Evolutionary conservation across 371 early-diverging fungal genomes (phyloP), one percentile per base, ranked within the genome.

Genomic region (Dichotomocladium elegans): DNA sequence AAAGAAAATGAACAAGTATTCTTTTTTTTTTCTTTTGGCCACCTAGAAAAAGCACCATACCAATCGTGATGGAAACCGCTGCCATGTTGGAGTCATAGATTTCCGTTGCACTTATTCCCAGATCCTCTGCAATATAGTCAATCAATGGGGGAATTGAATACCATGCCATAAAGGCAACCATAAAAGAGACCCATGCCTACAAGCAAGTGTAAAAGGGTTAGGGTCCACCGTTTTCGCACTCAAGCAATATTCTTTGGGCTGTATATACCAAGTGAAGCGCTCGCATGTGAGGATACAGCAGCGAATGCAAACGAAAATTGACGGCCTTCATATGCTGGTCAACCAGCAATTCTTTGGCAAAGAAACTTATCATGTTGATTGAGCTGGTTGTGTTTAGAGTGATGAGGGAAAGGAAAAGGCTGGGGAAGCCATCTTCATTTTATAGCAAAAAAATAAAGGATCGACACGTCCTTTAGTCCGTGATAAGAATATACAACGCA

Each of bases 131-230:
- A 57, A 51, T 54, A 26, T 52, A 63, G 51, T 44, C 61, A 35
- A 81, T 50, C 2, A 83, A 60, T 8, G 84, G 83, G 26, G 80
- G 66, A 37, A 80, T 64, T n/a, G 86, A 77, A 42, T 82, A 85
- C 84, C 86, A 84, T 7, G 74, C 61, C 29, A 65, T 68, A 55
- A 82, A 72, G 9, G 72, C 66, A 9, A 67, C 60, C 43, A 41
- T 55, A 11, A 69, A 60, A 11, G 66, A 69, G 14, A 64, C 47
- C 66, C 72, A 69, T 25, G 53, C 55, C 58, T 68, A 55, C 47
- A 55, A 57, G 6, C 22, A 11, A 47, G 7, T 14, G 33, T 56
- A 56, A 55, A 55, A 45, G 21, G 26, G 29, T 24, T n/a, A 33
- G 15, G 25, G 15, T 19, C 15, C 8, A 14, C 21, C 40, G 29